phyloP scores from a whole-genome alignment of 345 rosid species.

The Arabidopsis arenosa region DNA sequence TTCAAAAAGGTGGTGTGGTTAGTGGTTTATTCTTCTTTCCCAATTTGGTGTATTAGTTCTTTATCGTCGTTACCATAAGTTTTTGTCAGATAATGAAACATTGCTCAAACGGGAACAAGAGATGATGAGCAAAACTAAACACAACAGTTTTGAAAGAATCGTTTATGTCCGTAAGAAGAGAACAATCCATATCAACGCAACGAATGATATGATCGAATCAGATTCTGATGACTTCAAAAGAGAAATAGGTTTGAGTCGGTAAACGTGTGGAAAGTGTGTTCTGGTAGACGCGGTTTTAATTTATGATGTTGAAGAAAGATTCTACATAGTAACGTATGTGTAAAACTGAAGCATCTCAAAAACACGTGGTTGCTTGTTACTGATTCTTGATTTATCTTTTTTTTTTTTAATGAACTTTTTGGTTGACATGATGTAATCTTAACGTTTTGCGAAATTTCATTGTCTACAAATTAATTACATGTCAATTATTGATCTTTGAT shows the following conservation, averaged over 20 bases:
- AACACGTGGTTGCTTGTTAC: constrained; percentile 26
- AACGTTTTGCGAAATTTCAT: constrained; percentile 11
- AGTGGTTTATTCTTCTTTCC: background rate
- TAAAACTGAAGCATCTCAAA: constrained; percentile 24
- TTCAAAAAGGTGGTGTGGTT: background rate
- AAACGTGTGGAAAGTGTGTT: constrained; percentile 21
- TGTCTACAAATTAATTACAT: constrained; percentile 6
- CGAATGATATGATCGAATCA: constrained; percentile 2
- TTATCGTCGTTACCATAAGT: background rate
- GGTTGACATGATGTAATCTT: constrained; percentile 25
- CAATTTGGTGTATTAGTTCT: background rate
- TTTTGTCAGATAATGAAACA: no score
- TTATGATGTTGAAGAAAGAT: constrained; percentile 15
- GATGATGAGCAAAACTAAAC: no score
- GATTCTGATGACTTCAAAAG: constrained; percentile 27
- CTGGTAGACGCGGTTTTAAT: constrained; percentile 17
- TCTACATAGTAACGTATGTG: constrained; percentile 24
- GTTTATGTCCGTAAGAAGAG: background rate
- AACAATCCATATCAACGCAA: constrained; percentile 15
- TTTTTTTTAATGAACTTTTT: background rate
- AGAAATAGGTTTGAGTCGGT: constrained; percentile 12
- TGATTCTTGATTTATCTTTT: background rate
- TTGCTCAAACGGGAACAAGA: no score
- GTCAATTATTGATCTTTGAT: constrained; percentile 14
- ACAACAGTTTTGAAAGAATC: background rate